phyloP scores from a whole-genome alignment of 225 moss, liverwort and hornwort species.

The Pleurozium schreberi region DNA sequence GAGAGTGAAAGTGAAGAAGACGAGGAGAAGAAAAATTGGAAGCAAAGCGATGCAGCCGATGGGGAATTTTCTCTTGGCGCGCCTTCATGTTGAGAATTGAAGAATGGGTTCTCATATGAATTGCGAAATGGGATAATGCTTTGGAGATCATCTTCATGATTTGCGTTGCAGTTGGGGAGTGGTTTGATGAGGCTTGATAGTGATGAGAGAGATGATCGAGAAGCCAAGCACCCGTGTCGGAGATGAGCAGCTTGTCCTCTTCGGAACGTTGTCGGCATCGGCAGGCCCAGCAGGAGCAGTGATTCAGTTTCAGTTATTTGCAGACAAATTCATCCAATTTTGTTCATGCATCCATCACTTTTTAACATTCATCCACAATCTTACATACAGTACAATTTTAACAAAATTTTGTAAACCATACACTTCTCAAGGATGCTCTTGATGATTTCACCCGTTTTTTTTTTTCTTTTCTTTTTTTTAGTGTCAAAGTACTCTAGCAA shows the following conservation, averaged over 20 bases:
- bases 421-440: not conserved
- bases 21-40: not conserved
- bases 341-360: not conserved
- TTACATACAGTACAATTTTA: not conserved
- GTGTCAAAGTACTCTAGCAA: not conserved
- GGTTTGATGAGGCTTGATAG: not conserved
- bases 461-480: not conserved
- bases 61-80: not conserved
- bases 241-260: not conserved
- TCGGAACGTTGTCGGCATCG: not conserved
- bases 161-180: not conserved
- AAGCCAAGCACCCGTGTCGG: not conserved
- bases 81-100: not conserved
- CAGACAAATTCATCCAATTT: not conserved
- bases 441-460: not conserved
- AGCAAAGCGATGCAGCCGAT: not conserved
- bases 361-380: not conserved
- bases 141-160: not conserved
- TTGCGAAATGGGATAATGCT: not conserved
- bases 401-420: not conserved
- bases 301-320: too few species aligned
- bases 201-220: not conserved
- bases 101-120: not conserved
- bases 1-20: not conserved
- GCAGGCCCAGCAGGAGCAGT: not conserved